Conservation (phyloP, 1,284 basidiomycete species). For the Sporisorium exsertum region DNA sequence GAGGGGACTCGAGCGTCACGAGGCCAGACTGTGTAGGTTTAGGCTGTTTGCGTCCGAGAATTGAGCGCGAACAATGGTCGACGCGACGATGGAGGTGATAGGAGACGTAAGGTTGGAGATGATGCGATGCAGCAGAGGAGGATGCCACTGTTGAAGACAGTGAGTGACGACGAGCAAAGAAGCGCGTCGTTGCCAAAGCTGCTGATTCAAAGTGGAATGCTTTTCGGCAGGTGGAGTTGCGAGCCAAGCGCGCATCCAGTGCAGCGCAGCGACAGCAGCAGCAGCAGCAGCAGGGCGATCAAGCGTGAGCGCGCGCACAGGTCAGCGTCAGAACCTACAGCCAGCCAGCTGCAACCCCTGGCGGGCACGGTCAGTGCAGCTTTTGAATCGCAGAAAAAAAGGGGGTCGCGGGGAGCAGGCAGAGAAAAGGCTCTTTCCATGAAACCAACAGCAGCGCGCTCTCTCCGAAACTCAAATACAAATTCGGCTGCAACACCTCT, state of each 20-base stretch:
- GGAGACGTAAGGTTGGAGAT: constrained; percentile 2
- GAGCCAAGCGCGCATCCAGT: constrained; percentile 1
- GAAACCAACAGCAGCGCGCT: constrained; percentile 3
- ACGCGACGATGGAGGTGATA: constrained; percentile 13
- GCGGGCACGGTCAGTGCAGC: not conserved
- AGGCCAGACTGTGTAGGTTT: not conserved
- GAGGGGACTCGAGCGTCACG: not conserved
- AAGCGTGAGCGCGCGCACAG: constrained; percentile 2
- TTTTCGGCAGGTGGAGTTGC: constrained; percentile 15
- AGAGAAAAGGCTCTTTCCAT: not conserved
- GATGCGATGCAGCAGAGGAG: not conserved
- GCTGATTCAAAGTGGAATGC: not conserved
- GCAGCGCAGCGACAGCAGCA: not conserved
- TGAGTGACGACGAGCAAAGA: not conserved
- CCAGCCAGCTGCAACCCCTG: not conserved
- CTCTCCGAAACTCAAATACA: constrained; percentile 4
- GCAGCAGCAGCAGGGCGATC: constrained; percentile 1
- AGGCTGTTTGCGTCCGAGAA: constrained; percentile 2
- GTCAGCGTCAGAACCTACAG: not conserved
- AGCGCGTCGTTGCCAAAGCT: constrained; percentile 1
- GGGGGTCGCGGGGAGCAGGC: not conserved
- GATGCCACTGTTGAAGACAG: not conserved
- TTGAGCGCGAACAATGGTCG: not conserved
- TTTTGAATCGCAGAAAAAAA: not conserved
- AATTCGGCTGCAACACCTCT: not conserved